Conservation (phyloP, 257 asterid genomes). For the Ajuga chamaepitys region DNA sequence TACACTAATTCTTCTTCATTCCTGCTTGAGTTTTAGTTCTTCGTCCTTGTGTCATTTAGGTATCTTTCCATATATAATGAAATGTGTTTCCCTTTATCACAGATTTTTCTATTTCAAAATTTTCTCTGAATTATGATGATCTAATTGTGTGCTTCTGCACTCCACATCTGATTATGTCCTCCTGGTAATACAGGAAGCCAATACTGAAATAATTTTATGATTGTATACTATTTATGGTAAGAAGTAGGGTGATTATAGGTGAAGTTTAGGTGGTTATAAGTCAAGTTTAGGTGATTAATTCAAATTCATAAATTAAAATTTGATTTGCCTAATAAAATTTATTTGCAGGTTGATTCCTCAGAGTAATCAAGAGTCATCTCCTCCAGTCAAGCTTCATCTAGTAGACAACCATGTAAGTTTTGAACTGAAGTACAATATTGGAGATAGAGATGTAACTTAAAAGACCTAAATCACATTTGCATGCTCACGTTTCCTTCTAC, state of each 20-base stretch:
- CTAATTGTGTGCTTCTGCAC: background rate
- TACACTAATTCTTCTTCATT: background rate
- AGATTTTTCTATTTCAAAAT: background rate
- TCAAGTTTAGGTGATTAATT: too few relatives aligned
- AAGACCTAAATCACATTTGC: background rate
- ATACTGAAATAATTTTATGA: too few relatives aligned
- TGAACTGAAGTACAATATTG: background rate
- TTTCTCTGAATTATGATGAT: background rate
- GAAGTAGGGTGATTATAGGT: too few relatives aligned
- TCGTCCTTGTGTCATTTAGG: conserved; percentile 39
- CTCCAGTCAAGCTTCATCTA: conserved; percentile 26
- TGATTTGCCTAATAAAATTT: too few relatives aligned
- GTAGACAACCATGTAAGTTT: conserved; percentile 20
- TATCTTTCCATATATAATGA: background rate
- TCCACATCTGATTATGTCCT: conserved; percentile 16
- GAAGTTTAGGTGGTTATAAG: too few relatives aligned
- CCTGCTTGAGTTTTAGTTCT: background rate
- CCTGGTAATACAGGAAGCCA: conserved; percentile 56
- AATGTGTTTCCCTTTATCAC: background rate
- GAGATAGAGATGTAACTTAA: background rate
- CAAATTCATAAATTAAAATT: too few relatives aligned
- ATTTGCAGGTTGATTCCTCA: conserved; percentile 14
- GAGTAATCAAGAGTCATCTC: conserved; percentile 9
- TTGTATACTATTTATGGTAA: too few relatives aligned
- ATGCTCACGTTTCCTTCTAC: too few relatives aligned